Percentiles rank a stretch among this genome's conserved stretches.
Conservation (phyloP, 208 protist species). For the Angomonas deanei region DNA sequence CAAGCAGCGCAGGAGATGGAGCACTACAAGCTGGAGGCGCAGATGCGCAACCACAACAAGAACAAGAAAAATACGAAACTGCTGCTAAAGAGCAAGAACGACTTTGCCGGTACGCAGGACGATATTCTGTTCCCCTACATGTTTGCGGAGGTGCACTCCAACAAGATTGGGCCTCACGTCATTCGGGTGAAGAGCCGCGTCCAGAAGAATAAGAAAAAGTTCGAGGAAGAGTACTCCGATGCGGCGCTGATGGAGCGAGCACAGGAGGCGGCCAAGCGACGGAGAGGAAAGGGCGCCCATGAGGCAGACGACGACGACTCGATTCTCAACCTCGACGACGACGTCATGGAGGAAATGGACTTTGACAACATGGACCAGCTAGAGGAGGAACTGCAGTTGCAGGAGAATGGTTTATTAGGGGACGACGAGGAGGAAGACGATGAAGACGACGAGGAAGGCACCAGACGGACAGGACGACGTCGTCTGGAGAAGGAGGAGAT, state of each 20-base stretch:
- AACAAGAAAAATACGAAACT: not conserved
- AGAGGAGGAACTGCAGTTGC: constrained; percentile 7
- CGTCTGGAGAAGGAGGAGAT: not conserved
- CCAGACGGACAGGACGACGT: not conserved
- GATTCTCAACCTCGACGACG: constrained; percentile 20
- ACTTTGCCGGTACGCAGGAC: constrained; percentile 21
- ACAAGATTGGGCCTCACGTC: constrained; percentile 31
- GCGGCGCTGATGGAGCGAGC: constrained; percentile 27
- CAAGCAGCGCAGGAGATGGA: constrained; percentile 10
- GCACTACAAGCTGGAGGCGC: constrained; percentile 11
- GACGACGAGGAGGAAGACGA: constrained; percentile 14
- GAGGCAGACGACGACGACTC: constrained; percentile 15
- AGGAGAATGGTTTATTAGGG: not conserved
- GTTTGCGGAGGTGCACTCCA: constrained; percentile 65
- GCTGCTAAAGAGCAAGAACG: not conserved
- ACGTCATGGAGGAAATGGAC: constrained; percentile 25
- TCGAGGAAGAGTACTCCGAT: constrained; percentile 16
- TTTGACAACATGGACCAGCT: constrained; percentile 37
- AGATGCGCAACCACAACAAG: not conserved
- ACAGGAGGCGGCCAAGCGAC: constrained; percentile 11
- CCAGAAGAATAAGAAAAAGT: constrained; percentile 22
- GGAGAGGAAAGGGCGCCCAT: constrained; percentile 11
- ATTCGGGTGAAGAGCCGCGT: constrained; percentile 46
- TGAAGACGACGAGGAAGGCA: not conserved
- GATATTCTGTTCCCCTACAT: constrained; percentile 75